Base-by-base conservation (phyloP, 1,284 basidiomycete species). In the Austroboletus novae-zelandiae region DNA sequence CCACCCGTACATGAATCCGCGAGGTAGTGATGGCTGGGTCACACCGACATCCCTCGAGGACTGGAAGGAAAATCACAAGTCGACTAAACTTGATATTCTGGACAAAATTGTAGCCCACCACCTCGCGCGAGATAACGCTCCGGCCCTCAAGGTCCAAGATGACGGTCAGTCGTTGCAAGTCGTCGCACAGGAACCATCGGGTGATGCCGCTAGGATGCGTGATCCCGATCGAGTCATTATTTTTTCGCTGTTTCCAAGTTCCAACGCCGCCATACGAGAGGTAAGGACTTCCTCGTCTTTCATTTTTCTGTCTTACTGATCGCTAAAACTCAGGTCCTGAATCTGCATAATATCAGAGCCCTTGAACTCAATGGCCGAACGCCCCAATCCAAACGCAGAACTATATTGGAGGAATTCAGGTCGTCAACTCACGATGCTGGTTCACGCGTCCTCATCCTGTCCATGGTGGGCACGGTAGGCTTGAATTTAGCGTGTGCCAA, bases 401-500 rank as follows among this genome's bases (percentile, higher is more conserved):
- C 27, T 0, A 5, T 53, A 11, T 9, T 57, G 1, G 4, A 52
- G 0, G 23, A 51, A 1, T 62, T 61, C 9, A 9, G 45, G 1
- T 17, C 18, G 1, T 57, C 48, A 0, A 55, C 47, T 1, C 7
- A 9, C 0, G n/a, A 54, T 0, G 14, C 1, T 0, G 56, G 54
- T 0, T 4, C 50, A 23, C 39, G 48, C 0, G 53, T 67, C 0
- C 45, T 67, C 0, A 53, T 67, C 0, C 36, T 67, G 0, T 67
- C 64, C 0, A 45, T 40, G 31, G 62, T 66, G 1, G 54, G 61
- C 0, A 20, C 31, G 0, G 39, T 60, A 0, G 47, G 61, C 0
- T 35, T 67, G 0, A 67, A 67, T 18, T 31, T 67, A 0, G 52
- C 55, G 0, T 65, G 47, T 4, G 51, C 58, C 0, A 65, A 64